phyloP scores from a whole-genome alignment of 257 asterid genomes.

The Solanum pennellii region DNA sequence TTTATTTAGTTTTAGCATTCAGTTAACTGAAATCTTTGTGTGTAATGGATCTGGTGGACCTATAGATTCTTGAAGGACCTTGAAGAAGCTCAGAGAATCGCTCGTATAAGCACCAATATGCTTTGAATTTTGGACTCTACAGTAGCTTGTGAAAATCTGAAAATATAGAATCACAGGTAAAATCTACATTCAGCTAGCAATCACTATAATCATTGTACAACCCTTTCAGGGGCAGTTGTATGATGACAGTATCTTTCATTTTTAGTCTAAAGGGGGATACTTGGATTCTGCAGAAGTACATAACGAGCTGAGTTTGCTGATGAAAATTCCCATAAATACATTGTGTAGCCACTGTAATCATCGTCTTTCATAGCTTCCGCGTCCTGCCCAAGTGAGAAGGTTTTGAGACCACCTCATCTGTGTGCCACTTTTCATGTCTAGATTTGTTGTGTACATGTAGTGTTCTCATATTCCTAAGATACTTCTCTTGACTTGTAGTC shows the following conservation, averaged over 20 bases:
- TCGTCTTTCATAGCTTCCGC: background rate
- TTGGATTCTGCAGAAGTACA: background rate
- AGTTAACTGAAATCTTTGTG: background rate
- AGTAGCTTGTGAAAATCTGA: background rate
- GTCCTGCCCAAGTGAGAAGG: background rate
- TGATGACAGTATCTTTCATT: background rate
- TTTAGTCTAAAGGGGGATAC: background rate
- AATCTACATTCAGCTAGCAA: background rate
- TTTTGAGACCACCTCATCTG: background rate
- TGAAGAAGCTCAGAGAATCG: constrained; percentile 85
- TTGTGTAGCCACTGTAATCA: background rate
- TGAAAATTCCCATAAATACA: background rate
- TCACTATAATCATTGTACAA: background rate
- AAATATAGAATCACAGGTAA: background rate
- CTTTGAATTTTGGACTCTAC: constrained; percentile 19
- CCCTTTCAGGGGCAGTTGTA: background rate
- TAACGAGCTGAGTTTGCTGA: background rate
- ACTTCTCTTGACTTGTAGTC: background rate
- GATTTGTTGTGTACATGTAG: background rate
- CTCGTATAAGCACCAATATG: constrained; percentile 51
- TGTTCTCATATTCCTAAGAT: background rate
- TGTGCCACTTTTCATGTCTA: background rate
- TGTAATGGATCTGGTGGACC: background rate
- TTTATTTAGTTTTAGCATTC: background rate
- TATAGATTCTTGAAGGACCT: constrained; percentile 82